Evolutionary conservation across 805 yeast genomes (phyloP), one percentile per base, ranked within the genome.

Genomic region (Wickerhamiella dianesei): DNA sequence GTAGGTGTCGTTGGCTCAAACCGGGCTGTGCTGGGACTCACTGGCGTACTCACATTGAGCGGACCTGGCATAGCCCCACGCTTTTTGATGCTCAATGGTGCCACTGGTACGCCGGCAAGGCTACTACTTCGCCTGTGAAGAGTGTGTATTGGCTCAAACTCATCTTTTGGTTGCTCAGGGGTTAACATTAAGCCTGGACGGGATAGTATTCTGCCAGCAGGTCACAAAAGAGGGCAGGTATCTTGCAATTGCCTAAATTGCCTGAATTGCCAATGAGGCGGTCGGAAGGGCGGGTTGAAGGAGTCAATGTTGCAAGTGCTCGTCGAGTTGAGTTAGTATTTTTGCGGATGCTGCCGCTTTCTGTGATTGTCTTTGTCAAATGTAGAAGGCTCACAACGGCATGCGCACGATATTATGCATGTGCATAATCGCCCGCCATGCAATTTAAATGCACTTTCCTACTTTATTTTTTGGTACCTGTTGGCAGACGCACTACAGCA

Each of bases 81-180:
- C 32, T 45, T 48, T 9, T 21, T 9, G 21, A 48, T 45, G 6
- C 43, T 50, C 20, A 50, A 35, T 3, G 51, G 51, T 2, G 49
- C 47, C 13, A 47, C 48, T 3, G 43, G 44, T 17, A 43, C 18
- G 3, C 40, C 39, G 2, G 51, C 41, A 5, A 52, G 46, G 35
- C 55, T 52, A 18, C 53, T 50, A 37, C 46, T 45, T 12, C 55
- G 49, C 40, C 43, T 42, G 42, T 42, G 50, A 8, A 45, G 41
- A n/a, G 16, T 18, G 13, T 35, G 40, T 18, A 14, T 18, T 3
- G 39, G 25, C 25, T 25, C 32, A 25, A 25, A 25, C 12, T 25
- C 32, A 12, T 25, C 32, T 25, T 25, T 25, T 6, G 32, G 12
- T 25, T 25, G 32, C 32, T 25, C 32, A 25, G 32, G 32, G 32